Percentiles rank a stretch among this genome's conserved stretches.
These are phyloP conservation scores for Penicillium paxilli DNA, from an alignment of 495 filamentous ascomycete genomes.

Conservation along the genomic window DNA sequence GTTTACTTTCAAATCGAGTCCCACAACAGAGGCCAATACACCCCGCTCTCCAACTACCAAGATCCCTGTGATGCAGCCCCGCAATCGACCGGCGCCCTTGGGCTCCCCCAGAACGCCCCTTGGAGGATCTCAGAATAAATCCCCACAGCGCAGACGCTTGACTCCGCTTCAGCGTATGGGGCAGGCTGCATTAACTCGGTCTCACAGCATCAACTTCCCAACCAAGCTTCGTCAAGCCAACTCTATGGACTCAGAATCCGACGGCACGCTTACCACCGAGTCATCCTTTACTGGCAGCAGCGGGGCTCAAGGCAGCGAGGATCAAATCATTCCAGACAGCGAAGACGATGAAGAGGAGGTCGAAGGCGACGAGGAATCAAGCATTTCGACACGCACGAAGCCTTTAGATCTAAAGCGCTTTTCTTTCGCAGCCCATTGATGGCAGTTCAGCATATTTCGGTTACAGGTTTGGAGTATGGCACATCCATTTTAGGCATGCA, in stretches of 20 bases:
- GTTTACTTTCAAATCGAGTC: constrained; percentile 29
- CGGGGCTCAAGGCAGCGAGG: constrained; percentile 65
- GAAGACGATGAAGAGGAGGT: constrained; percentile 59
- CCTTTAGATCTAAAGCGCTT: constrained; percentile 55
- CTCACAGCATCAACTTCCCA: constrained; percentile 36
- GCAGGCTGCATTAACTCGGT: constrained; percentile 44
- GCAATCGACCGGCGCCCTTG: background rate
- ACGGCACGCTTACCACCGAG: constrained; percentile 2
- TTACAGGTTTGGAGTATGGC: constrained; percentile 17
- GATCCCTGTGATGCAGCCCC: constrained; percentile 14
- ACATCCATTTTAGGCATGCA: constrained; percentile 7
- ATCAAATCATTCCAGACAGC: constrained; percentile 69
- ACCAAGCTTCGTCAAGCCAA: constrained; percentile 17
- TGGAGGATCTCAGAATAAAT: constrained; percentile 10
- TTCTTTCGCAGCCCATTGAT: constrained; percentile 44
- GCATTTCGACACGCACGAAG: constrained; percentile 8
- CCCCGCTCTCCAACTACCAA: constrained; percentile 6
- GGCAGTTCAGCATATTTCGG: constrained; percentile 9
- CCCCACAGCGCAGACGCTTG: constrained; percentile 28
- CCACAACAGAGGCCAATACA: background rate
- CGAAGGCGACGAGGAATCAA: constrained; percentile 52
- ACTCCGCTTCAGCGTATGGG: constrained; percentile 52
- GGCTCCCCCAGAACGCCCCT: constrained; percentile 11
- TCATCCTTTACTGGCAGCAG: background rate
- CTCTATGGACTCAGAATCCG: constrained; percentile 4